Percentiles rank a stretch among this genome's conserved stretches.
phyloP scores from a whole-genome alignment of 768 basidiomycete genomes.

The Lentinula aciculospora region DNA sequence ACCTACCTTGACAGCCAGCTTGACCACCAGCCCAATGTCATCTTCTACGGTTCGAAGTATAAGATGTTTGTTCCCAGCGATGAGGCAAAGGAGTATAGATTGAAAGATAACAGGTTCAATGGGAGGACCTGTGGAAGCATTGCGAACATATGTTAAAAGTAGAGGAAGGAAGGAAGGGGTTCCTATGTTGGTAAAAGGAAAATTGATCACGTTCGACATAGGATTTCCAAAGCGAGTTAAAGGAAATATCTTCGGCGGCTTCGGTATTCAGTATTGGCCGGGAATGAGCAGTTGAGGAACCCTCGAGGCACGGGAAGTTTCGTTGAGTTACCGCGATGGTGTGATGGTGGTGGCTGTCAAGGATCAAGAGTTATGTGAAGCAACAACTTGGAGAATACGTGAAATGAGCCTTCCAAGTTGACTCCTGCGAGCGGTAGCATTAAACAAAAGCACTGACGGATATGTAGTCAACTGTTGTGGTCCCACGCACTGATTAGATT shows the following conservation, averaged over 20 bases:
- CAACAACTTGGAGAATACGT: not conserved
- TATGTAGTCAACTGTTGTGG: too few relatives aligned
- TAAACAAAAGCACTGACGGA: too few relatives aligned
- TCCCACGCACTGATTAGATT: not conserved
- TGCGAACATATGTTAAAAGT: conserved; percentile 40
- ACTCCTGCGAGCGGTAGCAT: too few relatives aligned
- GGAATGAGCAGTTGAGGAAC: not conserved
- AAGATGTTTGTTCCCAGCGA: conserved; percentile 58
- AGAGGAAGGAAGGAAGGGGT: conserved; percentile 44
- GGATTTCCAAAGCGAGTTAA: not conserved
- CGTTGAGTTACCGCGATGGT: not conserved
- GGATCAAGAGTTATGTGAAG: not conserved
- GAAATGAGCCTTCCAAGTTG: not conserved
- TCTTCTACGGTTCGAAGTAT: conserved; percentile 62
- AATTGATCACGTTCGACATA: conserved; percentile 12
- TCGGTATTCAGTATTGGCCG: not conserved
- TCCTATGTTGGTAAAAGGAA: conserved; percentile 29
- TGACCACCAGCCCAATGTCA: conserved; percentile 54
- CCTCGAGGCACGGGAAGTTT: conserved; percentile 1
- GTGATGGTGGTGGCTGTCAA: conserved; percentile 9
- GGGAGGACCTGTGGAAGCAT: conserved; percentile 36
- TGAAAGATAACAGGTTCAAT: conserved; percentile 61
- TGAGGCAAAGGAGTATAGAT: conserved; percentile 58
- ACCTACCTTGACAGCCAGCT: conserved; percentile 53
- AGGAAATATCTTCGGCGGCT: not conserved